Evolutionary conservation across 208 protist genomes (phyloP).

Genomic region (Wallacemonas sp.): DNA sequence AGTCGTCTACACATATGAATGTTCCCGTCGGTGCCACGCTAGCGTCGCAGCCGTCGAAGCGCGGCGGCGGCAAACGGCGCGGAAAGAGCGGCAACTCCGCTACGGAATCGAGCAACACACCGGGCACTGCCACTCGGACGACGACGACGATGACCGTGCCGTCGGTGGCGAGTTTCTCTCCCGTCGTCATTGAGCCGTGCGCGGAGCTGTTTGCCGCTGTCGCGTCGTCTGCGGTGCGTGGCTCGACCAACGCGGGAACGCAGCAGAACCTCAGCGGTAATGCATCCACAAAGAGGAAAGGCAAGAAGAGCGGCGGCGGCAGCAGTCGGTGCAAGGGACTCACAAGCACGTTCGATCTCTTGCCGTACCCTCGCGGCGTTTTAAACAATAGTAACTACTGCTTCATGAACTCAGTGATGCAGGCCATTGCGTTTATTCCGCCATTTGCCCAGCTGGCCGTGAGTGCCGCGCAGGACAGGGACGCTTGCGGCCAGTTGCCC

Average conservation of each 20-base stretch:
- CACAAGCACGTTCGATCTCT: slow-evolving; percentile 27
- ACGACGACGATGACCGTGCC: too few relatives aligned
- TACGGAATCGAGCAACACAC: too few relatives aligned
- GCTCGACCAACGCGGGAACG: too few relatives aligned
- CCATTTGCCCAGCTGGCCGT: slow-evolving; percentile 72
- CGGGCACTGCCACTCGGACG: too few relatives aligned
- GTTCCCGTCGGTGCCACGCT: slow-evolving; percentile 31
- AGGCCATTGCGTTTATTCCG: slow-evolving; percentile 63
- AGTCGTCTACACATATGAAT: slow-evolving; percentile 26
- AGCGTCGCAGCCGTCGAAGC: slow-evolving; percentile 9
- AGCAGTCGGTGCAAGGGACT: not conserved
- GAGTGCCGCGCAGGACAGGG: slow-evolving; percentile 31
- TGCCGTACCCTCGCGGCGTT: slow-evolving; percentile 62
- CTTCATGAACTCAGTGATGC: slow-evolving; percentile 85
- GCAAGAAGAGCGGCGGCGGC: not conserved
- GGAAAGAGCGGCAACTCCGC: not conserved
- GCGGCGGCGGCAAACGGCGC: not conserved
- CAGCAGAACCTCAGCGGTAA: too few relatives aligned
- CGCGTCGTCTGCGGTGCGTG: too few relatives aligned
- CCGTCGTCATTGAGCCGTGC: not conserved
- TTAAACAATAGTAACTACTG: slow-evolving; percentile 83
- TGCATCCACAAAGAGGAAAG: not conserved
- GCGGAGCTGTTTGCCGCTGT: not conserved
- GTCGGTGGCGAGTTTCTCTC: not conserved
- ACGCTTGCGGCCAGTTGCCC: slow-evolving; percentile 35